Evolutionary conservation across 2,329 filamentous ascomycete species (phyloP).

Genomic region (Chaetoscypha palmicola): DNA sequence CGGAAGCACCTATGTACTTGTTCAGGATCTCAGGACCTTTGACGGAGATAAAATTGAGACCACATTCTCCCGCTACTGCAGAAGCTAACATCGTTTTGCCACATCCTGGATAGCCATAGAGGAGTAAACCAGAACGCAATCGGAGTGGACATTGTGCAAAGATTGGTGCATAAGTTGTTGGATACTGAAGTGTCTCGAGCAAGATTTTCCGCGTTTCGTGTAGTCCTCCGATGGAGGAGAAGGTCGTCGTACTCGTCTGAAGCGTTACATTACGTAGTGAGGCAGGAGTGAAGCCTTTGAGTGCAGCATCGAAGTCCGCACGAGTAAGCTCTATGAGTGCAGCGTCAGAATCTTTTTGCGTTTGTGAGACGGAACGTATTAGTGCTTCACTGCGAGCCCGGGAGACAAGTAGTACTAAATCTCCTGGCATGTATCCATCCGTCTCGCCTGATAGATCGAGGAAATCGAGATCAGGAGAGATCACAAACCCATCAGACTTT

Average conservation of each 20-base stretch:
- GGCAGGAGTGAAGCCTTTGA: constrained; percentile 90
- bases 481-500: constrained; percentile 55
- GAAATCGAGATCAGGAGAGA: constrained; percentile 77
- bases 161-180: constrained; percentile 95
- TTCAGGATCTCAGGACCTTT: constrained; percentile 98
- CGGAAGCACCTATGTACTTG: constrained; percentile 97
- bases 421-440: constrained; percentile 96
- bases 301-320: constrained; percentile 73
- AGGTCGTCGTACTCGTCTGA: constrained; percentile 87
- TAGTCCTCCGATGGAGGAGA: constrained; percentile 85
- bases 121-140: constrained; percentile 82
- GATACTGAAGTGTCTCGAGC: constrained; percentile 91
- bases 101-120: constrained; percentile 94
- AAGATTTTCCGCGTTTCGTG: constrained; percentile 82
- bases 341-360: constrained; percentile 37
- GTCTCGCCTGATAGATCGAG: constrained; percentile 89
- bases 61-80: constrained; percentile 95
- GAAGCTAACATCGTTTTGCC: constrained; percentile 94
- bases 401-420: constrained; percentile 77
- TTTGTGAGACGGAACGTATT: constrained; percentile 64
- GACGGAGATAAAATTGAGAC: constrained; percentile 96
- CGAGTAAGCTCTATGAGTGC: constrained; percentile 57
- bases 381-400: constrained; percentile 87
- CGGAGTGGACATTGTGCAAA: constrained; percentile 93
- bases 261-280: constrained; percentile 91